These are phyloP conservation scores for Fusarium anguioides DNA, from an alignment of 2,329 filamentous ascomycete genomes.

Conservation along the genomic window DNA sequence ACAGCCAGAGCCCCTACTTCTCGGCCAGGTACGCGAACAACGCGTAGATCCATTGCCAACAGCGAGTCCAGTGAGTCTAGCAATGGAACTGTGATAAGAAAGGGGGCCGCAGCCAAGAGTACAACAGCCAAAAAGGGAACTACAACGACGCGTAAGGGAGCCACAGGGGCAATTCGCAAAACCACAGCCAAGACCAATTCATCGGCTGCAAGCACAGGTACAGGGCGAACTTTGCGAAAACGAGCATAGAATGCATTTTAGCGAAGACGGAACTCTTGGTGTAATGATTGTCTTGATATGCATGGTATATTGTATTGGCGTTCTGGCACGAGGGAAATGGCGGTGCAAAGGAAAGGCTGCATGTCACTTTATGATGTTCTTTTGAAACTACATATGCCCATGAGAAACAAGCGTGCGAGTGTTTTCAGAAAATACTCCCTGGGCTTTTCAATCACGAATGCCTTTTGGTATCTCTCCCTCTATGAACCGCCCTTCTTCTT, in stretches of 20 bases:
- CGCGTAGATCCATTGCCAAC: slow-evolving; percentile 65
- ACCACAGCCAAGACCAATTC: slow-evolving; percentile 38
- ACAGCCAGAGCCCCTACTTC: slow-evolving; percentile 52
- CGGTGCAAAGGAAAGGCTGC: slow-evolving; percentile 26
- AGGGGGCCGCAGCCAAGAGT: slow-evolving; percentile 54
- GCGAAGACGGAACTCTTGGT: slow-evolving; percentile 12
- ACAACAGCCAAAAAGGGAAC: slow-evolving; percentile 62
- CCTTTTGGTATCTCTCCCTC: slow-evolving; percentile 22
- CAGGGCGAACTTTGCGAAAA: slow-evolving; percentile 67
- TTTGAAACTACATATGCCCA: slow-evolving; percentile 27
- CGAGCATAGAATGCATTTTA: slow-evolving; percentile 52
- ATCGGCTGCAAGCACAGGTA: slow-evolving; percentile 56
- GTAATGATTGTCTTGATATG: slow-evolving; percentile 16
- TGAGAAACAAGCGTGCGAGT: slow-evolving; percentile 30
- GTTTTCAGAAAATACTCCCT: slow-evolving; percentile 32
- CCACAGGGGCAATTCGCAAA: slow-evolving; percentile 62
- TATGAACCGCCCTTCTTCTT: slow-evolving; percentile 66
- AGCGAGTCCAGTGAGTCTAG: slow-evolving; percentile 74
- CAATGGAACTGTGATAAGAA: slow-evolving; percentile 72
- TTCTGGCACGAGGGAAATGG: slow-evolving; percentile 25
- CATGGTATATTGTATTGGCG: slow-evolving; percentile 31
- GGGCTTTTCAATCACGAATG: slow-evolving; percentile 37
- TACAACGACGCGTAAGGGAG: slow-evolving; percentile 65
- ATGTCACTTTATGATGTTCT: slow-evolving; percentile 19
- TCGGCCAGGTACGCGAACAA: slow-evolving; percentile 58